Evolutionary conservation across 2,329 filamentous ascomycete species (phyloP).

Genomic region (Fusarium tupiense): DNA sequence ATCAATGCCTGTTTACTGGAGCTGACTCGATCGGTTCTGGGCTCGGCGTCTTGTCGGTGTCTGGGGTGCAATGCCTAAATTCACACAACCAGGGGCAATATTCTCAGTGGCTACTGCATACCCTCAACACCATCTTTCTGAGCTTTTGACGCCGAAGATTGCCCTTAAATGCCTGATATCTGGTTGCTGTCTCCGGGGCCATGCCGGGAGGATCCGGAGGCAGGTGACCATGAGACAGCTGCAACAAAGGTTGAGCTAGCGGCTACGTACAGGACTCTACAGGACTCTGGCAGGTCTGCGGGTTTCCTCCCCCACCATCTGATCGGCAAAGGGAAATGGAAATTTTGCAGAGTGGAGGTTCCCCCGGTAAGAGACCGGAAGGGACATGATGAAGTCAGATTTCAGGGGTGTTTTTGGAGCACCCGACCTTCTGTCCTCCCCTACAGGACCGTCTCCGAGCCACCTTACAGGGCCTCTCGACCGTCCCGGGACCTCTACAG

Average conservation of each 20-base stretch:
- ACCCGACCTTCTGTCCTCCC: background rate
- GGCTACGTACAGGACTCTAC: conserved; percentile 1
- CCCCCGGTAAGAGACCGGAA: conserved; percentile 15
- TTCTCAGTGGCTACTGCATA: background rate
- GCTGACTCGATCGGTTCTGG: conserved; percentile 3
- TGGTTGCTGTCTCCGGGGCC: background rate
- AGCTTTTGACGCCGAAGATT: background rate
- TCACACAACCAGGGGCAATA: background rate
- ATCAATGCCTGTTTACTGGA: conserved; percentile 8
- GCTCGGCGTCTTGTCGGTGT: conserved; percentile 32
- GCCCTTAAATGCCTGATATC: conserved; percentile 25
- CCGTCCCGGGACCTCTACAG: conserved; percentile 28
- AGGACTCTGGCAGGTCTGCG: conserved; percentile 11
- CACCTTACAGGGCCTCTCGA: conserved; percentile 13
- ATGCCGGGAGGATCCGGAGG: conserved; percentile 42
- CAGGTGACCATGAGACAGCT: conserved; percentile 21
- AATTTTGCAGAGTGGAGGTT: conserved; percentile 26
- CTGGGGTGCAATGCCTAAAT: conserved; percentile 26
- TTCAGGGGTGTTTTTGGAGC: conserved; percentile 1
- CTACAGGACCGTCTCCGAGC: background rate
- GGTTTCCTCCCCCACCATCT: conserved; percentile 34
- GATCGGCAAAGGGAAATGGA: conserved; percentile 29
- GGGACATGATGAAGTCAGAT: background rate
- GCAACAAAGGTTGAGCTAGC: conserved; percentile 21
- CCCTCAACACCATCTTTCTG: background rate